phyloP scores from a whole-genome alignment of 192 early-diverging fungal species.

The Dimargaris verticillata region DNA sequence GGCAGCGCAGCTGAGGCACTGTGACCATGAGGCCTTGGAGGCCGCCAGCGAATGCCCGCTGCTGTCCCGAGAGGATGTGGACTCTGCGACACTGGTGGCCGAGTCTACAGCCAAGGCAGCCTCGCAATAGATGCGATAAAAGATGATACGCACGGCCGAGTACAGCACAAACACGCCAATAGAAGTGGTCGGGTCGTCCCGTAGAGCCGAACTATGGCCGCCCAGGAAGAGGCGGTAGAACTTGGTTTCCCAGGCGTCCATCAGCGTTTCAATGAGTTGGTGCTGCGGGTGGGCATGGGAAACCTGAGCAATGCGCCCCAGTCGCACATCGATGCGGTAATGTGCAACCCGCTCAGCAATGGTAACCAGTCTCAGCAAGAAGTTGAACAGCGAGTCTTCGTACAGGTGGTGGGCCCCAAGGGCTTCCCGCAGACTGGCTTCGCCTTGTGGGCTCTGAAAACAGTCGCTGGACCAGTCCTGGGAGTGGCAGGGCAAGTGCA shows the following conservation, averaged over 20 bases:
- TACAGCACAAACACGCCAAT: background rate
- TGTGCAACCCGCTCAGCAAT: background rate
- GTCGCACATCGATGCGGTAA: background rate
- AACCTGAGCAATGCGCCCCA: no score
- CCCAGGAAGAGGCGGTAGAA: background rate
- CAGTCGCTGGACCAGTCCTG: background rate
- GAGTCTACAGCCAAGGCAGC: background rate
- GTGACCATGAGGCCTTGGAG: constrained; percentile 2
- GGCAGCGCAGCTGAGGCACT: constrained; percentile 1
- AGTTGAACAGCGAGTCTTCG: background rate
- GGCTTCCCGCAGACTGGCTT: no score
- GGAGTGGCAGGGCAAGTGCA: constrained; percentile 2
- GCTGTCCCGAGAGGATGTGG: background rate
- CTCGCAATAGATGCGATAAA: constrained; percentile 5
- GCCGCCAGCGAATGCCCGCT: background rate
- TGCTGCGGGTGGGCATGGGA: background rate
- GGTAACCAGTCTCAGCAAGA: background rate
- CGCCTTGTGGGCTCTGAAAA: background rate
- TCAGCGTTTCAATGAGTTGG: constrained; percentile 3
- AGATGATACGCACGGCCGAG: background rate
- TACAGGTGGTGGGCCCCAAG: background rate
- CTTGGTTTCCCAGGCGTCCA: constrained; percentile 2
- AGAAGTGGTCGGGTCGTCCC: background rate
- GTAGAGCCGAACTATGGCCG: background rate
- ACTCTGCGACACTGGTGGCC: background rate